Conservation (phyloP, 1,284 basidiomycete species). For the Microbotryomycetes sp. region DNA sequence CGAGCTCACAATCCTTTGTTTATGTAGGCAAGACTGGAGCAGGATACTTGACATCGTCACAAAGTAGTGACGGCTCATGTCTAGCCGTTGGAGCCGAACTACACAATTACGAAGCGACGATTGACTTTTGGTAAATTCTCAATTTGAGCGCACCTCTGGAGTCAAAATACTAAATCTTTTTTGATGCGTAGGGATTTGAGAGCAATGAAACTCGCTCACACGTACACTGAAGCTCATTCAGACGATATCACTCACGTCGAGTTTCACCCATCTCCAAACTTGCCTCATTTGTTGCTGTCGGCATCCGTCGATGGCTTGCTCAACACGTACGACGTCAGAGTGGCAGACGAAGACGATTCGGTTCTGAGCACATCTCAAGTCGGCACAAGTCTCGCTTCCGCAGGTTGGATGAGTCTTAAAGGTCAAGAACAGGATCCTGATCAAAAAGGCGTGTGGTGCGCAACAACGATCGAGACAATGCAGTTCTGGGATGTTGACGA, state of each 20-base stretch:
- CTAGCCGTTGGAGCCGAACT: conserved; percentile 48
- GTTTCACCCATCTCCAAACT: conserved; percentile 43
- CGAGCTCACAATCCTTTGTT: neutral
- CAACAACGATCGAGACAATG: conserved; percentile 37
- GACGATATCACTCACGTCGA: conserved; percentile 49
- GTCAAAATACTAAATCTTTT: neutral
- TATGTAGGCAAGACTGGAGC: conserved; percentile 26
- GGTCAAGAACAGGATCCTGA: conserved; percentile 9
- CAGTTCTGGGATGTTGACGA: conserved; percentile 32
- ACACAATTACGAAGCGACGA: conserved; percentile 46
- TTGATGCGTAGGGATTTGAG: conserved; percentile 45
- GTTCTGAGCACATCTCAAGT: conserved; percentile 39
- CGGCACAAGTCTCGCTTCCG: conserved; percentile 26
- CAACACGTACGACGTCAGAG: conserved; percentile 44
- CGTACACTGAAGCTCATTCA: conserved; percentile 48
- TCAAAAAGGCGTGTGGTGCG: conserved; percentile 26
- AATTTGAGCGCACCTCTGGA: neutral
- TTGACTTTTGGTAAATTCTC: conserved; percentile 45
- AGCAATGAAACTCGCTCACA: conserved; percentile 42
- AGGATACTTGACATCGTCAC: conserved; percentile 26
- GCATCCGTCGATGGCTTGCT: conserved; percentile 48
- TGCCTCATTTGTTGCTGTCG: conserved; percentile 44
- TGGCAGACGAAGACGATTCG: conserved; percentile 48
- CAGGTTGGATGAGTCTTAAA: conserved; percentile 32
- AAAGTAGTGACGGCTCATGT: conserved; percentile 30